phyloP scores from a whole-genome alignment of 1,139 yeast genomes.

The Taphrina pruni region DNA sequence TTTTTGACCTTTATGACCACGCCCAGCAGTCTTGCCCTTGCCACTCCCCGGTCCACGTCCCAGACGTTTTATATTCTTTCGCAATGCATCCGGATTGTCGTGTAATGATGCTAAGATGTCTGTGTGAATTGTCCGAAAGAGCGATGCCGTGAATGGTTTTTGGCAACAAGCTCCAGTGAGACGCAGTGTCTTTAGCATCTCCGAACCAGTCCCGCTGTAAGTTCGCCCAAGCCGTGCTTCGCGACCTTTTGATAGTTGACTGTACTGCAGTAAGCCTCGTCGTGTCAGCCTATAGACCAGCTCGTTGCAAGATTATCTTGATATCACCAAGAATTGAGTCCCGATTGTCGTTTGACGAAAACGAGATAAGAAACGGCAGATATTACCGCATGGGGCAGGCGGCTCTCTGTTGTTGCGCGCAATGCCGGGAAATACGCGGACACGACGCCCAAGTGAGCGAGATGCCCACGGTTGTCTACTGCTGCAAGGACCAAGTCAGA shows the following conservation, averaged over 20 bases:
- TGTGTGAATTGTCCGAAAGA: constrained; percentile 3
- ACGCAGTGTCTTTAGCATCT: constrained; percentile 10
- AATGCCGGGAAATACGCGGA: constrained; percentile 1
- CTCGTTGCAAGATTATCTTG: not conserved
- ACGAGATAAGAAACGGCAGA: constrained; percentile 1
- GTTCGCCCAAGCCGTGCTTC: too few relatives aligned
- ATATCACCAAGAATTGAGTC: constrained; percentile 5
- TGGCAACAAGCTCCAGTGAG: not conserved
- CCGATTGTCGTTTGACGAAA: not conserved
- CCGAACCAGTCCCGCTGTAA: not conserved
- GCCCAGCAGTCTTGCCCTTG: constrained; percentile 86
- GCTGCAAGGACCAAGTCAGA: constrained; percentile 6
- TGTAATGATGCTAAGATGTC: constrained; percentile 17
- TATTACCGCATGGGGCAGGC: not conserved
- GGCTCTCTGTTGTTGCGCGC: constrained; percentile 5
- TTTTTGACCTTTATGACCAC: constrained; percentile 99
- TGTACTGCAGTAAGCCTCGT: too few relatives aligned
- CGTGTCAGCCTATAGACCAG: not conserved
- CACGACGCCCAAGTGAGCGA: not conserved
- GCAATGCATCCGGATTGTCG: constrained; percentile 24
- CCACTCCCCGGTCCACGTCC: constrained; percentile 99
- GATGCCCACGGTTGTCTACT: constrained; percentile 2
- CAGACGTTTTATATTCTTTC: constrained; percentile 56
- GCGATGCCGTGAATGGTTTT: not conserved
- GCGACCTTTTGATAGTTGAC: too few relatives aligned